Base-by-base conservation (phyloP, 768 basidiomycete genomes). In the Suillus paluster region DNA sequence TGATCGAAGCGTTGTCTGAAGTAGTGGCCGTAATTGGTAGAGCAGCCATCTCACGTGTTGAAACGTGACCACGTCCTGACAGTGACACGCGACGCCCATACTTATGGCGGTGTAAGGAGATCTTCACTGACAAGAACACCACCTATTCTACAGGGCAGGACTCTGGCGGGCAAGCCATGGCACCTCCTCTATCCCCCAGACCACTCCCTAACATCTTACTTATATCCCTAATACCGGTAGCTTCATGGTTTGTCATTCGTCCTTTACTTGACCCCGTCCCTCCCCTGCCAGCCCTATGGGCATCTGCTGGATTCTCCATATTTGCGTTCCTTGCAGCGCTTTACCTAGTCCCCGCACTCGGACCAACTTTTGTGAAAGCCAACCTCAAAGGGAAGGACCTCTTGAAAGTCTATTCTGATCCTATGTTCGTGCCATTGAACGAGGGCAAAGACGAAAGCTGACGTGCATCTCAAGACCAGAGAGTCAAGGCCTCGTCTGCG, bases 401-500 rank as follows among this genome's bases (percentile, higher is more conserved):
- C 63, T 81, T 97, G 54, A 99, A 99, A 75, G 85, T 82, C 12
- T 91, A 92, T 68, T 78, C 81, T 41, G 86, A 84, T 53, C 86
- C 87, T 1, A 89, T 92, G 89, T 92, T 63, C 67, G 89, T 76
- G 34, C 39, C 12, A 1, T 19, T 33, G 2, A 4, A 15, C n/a
- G 1, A 15, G 27, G 8, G 38, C 21, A 12, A 27, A 19, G 44
- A n/a, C 11, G 23, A 15, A 34, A 25, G 21, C 25, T 62, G 42
- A 57, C 59, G n/a, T 57, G 38, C 54, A 8, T 50, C n/a, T 41
- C 38, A 49, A 99, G 96, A 73, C 96, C 97, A 46, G 97, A 99
- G 79, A 94, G 94, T 66, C 86, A 91, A 69, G 97, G 97, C 14
- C 87, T 98, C 62, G 89, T 97, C 54, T 93, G 90, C 70, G 95